Evolutionary conservation across 805 yeast genomes (phyloP).

Genomic region (Torulaspora microellipsoides): DNA sequence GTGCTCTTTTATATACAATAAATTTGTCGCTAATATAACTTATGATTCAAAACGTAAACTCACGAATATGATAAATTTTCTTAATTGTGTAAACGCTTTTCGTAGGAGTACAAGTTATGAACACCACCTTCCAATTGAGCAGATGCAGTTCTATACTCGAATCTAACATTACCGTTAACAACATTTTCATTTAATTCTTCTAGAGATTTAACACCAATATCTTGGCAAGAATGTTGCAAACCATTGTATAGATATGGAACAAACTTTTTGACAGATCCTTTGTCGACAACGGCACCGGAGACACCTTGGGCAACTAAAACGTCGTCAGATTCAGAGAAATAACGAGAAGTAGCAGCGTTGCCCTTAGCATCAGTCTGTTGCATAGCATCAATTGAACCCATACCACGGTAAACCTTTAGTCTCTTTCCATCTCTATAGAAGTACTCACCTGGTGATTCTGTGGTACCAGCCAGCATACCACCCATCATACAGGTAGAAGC

Average conservation of each 20-base stretch:
- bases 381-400: slow-evolving; percentile 99
- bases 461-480: slow-evolving; percentile 96
- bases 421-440: slow-evolving; percentile 98
- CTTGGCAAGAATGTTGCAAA: slow-evolving; percentile 98
- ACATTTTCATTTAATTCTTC: slow-evolving; percentile 60
- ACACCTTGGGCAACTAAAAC: slow-evolving; percentile 99
- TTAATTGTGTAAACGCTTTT: slow-evolving; percentile 92
- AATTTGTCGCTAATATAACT: no score
- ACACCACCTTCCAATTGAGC: slow-evolving; percentile 99
- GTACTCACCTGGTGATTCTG: slow-evolving; percentile 98
- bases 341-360: slow-evolving; percentile 96
- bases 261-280: slow-evolving; percentile 91
- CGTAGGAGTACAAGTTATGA: slow-evolving; percentile 92
- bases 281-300: slow-evolving; percentile 92
- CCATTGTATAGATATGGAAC: slow-evolving; percentile 93
- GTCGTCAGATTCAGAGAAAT: slow-evolving; percentile 92
- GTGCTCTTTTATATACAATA: no score
- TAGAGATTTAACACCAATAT: slow-evolving; percentile 79
- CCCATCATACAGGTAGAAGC: slow-evolving; percentile 99
- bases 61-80: background rate
- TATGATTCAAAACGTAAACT: no score
- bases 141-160: slow-evolving; percentile 96
- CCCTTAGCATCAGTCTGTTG: slow-evolving; percentile 81
- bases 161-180: slow-evolving; percentile 69
- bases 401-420: slow-evolving; percentile 95